Evolutionary conservation across 768 basidiomycete genomes (phyloP).

Genomic region (Boletus subcaerulescens): DNA sequence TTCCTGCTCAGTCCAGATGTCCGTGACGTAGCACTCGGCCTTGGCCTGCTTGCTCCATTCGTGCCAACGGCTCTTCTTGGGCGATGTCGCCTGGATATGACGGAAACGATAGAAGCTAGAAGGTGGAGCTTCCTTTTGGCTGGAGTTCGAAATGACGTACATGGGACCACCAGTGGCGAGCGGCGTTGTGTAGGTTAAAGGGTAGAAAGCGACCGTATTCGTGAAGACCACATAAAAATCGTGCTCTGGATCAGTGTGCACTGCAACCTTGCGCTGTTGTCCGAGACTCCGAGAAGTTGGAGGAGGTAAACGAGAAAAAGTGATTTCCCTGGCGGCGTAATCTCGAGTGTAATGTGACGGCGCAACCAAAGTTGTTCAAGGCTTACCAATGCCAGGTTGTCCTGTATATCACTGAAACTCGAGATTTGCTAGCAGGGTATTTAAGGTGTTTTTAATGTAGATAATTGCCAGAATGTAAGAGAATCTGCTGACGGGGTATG

Average conservation of each 20-base stretch:
- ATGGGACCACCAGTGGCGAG: background rate
- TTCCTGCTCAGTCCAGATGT: constrained; percentile 2
- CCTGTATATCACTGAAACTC: no score
- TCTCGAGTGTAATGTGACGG: background rate
- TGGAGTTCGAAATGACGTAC: constrained; percentile 4
- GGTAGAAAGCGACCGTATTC: background rate
- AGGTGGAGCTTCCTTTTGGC: no score
- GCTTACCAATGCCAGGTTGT: background rate
- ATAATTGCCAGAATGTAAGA: no score
- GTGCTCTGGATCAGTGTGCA: background rate
- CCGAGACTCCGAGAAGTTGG: background rate
- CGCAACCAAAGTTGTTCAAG: background rate
- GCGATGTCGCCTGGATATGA: background rate
- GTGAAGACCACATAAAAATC: no score
- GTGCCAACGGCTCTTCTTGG: background rate
- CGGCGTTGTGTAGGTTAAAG: fast-evolving
- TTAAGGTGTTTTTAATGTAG: no score
- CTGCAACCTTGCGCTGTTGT: background rate
- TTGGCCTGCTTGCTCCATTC: background rate
- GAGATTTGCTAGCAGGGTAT: no score
- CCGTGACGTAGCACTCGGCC: background rate
- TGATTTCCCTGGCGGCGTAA: background rate
- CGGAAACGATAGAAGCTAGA: background rate
- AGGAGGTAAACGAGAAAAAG: background rate
- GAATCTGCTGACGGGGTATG: no score